phyloP scores from a whole-genome alignment of 1,284 basidiomycete genomes.

The Pascua guehoae region DNA sequence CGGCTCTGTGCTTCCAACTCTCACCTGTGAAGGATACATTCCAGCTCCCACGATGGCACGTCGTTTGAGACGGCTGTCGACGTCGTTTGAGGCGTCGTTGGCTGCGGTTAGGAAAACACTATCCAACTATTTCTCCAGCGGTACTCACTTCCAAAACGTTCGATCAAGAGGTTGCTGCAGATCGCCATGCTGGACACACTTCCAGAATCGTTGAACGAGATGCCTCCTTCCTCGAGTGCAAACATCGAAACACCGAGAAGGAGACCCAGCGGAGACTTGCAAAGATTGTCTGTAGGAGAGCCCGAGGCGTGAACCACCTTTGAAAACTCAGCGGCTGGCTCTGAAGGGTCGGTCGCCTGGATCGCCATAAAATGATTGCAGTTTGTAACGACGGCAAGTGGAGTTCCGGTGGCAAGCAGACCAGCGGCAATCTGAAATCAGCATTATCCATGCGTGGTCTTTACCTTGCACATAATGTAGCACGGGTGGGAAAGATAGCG shows the following conservation, averaged over 20 bases:
- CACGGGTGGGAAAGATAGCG: neutral
- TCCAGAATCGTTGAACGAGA: neutral
- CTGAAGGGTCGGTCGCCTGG: neutral
- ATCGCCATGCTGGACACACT: neutral
- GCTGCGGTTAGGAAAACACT: neutral
- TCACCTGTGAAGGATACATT: conserved; percentile 8
- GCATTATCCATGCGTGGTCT: too few species aligned
- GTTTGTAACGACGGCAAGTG: conserved; percentile 9
- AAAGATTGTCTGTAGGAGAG: neutral
- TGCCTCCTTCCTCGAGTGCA: neutral
- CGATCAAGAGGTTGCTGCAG: neutral
- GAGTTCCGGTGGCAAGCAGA: neutral
- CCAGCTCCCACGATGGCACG: conserved; percentile 2
- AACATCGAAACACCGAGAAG: conserved; percentile 7
- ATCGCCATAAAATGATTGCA: conserved; percentile 11
- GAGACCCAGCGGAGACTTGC: conserved; percentile 10
- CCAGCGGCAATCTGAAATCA: neutral
- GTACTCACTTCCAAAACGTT: conserved; percentile 9
- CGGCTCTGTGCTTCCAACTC: neutral
- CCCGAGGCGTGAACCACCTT: conserved; percentile 2
- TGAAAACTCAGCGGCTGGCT: neutral
- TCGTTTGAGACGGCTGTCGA: conserved; percentile 1
- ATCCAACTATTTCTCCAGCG: too few species aligned
- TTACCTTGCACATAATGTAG: conserved; percentile 1
- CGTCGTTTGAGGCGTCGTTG: neutral